Evolutionary conservation across 2,329 filamentous ascomycete species (phyloP), one percentile per base, ranked within the genome.

Genomic region (Aspergillus sclerotialis): DNA sequence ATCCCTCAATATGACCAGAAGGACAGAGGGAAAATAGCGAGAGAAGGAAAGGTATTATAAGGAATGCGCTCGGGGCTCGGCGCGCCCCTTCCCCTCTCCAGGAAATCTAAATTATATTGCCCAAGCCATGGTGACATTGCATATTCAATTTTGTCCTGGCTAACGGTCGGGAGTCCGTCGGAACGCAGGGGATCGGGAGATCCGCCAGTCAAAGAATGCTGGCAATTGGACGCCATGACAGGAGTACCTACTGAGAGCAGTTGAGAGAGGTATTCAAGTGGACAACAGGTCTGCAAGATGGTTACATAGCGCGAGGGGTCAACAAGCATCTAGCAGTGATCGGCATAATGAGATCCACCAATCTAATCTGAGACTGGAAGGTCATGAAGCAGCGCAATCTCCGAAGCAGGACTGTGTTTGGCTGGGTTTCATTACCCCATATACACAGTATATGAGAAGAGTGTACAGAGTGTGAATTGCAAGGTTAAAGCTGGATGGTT

Each of bases 231-330:
- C 26, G 19, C 30, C 12, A 25, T 28, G 14, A 32, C 23, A 31
- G 32, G 36, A 28, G 12, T 10, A 14, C 32, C 36, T 27, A 30
- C 36, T 27, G 36, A 31, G 8, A n/a, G 23, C 23, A 24, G 23
- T 9, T 24, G 8, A 24, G 4, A 8, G 23, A 24, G n/a, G n/a
- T 6, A 23, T 10, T 6, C 19, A 23, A 23, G 19, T n/a, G 19
- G 19, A 6, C 10, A 23, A 23, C 19, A 10, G 19, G 19, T 9
- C 30, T 32, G 30, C 21, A 14, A 7, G 12, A 30, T 14, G 29
- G 36, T 41, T 38, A 41, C 38, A 41, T 41, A 35, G 33, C 19
- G 32, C 17, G 16, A 32, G 13, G 29, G 26, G 21, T 13, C 7
- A 14, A n/a, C n/a, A n/a, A n/a, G n/a, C n/a, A n/a, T n/a, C n/a